Evolutionary conservation across 345 rosid species (phyloP).

Genomic region (Salix koriyanagi): DNA sequence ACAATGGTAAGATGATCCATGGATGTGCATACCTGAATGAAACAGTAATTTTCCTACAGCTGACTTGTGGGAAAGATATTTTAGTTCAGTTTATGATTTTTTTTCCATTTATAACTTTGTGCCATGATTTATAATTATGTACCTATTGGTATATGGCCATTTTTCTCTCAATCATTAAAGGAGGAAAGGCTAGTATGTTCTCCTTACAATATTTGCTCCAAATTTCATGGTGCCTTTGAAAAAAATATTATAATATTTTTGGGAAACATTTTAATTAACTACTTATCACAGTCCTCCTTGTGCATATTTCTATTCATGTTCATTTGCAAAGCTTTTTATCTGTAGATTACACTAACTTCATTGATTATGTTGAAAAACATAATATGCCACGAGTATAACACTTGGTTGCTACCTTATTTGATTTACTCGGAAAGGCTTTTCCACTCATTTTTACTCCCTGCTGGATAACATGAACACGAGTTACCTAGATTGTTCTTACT

Average conservation of each 20-base stretch:
- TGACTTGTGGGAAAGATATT: not conserved
- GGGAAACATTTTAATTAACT: not conserved
- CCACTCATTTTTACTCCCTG: too few relatives aligned
- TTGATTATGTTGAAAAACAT: too few relatives aligned
- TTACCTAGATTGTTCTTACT: too few relatives aligned
- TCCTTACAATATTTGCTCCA: not conserved
- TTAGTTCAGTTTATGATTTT: not conserved
- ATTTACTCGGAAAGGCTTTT: too few relatives aligned
- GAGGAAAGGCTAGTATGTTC: not conserved
- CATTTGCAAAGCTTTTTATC: not conserved
- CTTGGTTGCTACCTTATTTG: too few relatives aligned
- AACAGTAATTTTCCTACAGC: not conserved
- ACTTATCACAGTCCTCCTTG: not conserved
- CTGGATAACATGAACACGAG: too few relatives aligned
- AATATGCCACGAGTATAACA: too few relatives aligned
- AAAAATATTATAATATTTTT: not conserved
- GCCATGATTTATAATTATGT: not conserved
- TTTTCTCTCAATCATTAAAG: not conserved
- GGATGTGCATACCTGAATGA: not conserved
- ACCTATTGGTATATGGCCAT: not conserved
- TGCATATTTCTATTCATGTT: not conserved
- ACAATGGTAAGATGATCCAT: constrained; percentile 50
- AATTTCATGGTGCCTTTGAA: not conserved
- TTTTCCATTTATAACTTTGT: not conserved
- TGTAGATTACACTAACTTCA: not conserved